Percentiles rank a stretch among this genome's conserved stretches.
Conservation (phyloP, 352 stramenopile genomes). For the Pythium guiyangense region DNA sequence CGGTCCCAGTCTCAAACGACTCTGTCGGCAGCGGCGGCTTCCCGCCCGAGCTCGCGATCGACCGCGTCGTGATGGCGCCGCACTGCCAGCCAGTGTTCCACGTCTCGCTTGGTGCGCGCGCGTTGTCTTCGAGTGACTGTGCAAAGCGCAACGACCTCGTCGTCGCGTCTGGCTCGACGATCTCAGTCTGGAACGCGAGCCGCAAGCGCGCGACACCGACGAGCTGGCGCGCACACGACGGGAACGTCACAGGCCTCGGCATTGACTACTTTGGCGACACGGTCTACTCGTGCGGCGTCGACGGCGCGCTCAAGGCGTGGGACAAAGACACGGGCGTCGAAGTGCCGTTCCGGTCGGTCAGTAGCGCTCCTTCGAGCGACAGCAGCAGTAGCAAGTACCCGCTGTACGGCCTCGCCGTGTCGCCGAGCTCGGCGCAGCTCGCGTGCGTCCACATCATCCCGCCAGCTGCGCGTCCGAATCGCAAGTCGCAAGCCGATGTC, state of each 20-base stretch:
- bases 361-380: neutral
- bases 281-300: constrained; percentile 54
- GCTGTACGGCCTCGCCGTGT: constrained; percentile 67
- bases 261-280: constrained; percentile 60
- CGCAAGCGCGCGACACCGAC: constrained; percentile 31
- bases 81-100: constrained; percentile 58
- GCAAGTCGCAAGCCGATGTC: constrained; percentile 80
- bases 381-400: constrained; percentile 37
- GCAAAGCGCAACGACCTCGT: constrained; percentile 50
- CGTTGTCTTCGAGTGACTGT: constrained; percentile 43
- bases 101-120: constrained; percentile 23
- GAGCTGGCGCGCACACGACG: constrained; percentile 59
- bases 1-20: constrained; percentile 22
- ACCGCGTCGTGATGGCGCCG: constrained; percentile 50
- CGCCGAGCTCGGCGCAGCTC: constrained; percentile 64
- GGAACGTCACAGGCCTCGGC: constrained; percentile 61
- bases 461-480: constrained; percentile 70
- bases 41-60: constrained; percentile 23
- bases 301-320: constrained; percentile 66
- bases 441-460: constrained; percentile 67
- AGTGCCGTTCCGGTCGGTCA: constrained; percentile 12
- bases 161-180: constrained; percentile 53
- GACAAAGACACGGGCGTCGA: constrained; percentile 33
- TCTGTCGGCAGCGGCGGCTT: neutral
- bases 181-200: constrained; percentile 71